Conservation (phyloP, 805 yeast species). For the Kodamaea hsintzibuensis region DNA sequence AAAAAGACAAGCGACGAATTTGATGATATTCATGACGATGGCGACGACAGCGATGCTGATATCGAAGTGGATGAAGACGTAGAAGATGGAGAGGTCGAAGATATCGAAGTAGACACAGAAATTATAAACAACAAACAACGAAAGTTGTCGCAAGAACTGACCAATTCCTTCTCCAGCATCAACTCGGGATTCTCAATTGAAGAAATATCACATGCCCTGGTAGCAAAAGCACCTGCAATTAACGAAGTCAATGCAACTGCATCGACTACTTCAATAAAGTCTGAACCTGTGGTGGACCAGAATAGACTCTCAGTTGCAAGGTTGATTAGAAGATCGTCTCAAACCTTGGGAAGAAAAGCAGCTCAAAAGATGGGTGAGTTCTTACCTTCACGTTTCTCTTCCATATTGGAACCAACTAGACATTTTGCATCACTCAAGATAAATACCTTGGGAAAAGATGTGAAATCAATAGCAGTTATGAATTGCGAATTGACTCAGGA, state of each 20-base stretch:
- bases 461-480: constrained; percentile 49
- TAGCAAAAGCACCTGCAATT: constrained; percentile 8
- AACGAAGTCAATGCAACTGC: constrained; percentile 5
- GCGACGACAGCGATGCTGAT: constrained; percentile 16
- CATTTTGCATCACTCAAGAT: constrained; percentile 89
- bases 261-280: constrained; percentile 16
- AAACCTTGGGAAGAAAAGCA: constrained; percentile 72
- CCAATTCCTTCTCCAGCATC: constrained; percentile 31
- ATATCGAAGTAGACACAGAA: constrained; percentile 22
- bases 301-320: constrained; percentile 73
- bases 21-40: constrained; percentile 16
- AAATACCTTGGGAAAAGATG: constrained; percentile 38
- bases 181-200: constrained; percentile 27
- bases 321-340: constrained; percentile 75
- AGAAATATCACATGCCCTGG: constrained; percentile 6
- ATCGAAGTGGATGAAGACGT: constrained; percentile 23
- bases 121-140: constrained; percentile 30
- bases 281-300: constrained; percentile 70
- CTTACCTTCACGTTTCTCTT: constrained; percentile 75
- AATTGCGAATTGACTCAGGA: constrained; percentile 33
- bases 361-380: constrained; percentile 90
- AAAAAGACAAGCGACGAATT: constrained; percentile 14
- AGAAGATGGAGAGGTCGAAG: constrained; percentile 26
- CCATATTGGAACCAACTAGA: constrained; percentile 84
- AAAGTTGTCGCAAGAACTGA: constrained; percentile 41